Percentiles rank a stretch among this genome's conserved stretches.
Conservation (phyloP, 345 rosid genomes). For the Hevea brasiliensis region DNA sequence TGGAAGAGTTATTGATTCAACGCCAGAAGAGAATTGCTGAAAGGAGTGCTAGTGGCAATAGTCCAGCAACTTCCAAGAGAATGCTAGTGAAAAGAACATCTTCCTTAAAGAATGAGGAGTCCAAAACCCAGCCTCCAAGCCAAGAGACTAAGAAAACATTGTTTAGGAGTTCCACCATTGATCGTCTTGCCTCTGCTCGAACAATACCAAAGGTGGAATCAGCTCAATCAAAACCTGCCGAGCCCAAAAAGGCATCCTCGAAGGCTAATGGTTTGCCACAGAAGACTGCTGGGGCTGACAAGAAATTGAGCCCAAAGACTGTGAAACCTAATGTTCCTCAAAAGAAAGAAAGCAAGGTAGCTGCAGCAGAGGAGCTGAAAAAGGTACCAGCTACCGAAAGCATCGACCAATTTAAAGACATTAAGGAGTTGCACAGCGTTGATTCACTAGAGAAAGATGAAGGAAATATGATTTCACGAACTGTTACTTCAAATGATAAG, state of each 20-base stretch:
- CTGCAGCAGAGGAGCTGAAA: constrained; percentile 19
- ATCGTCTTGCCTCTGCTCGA: constrained; percentile 77
- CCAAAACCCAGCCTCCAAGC: constrained; percentile 33
- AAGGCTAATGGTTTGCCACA: constrained; percentile 43
- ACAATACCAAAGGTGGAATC: constrained; percentile 43
- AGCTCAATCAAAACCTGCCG: constrained; percentile 40
- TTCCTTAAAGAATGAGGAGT: constrained; percentile 40
- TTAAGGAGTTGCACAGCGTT: constrained; percentile 51
- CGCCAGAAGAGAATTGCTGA: constrained; percentile 95
- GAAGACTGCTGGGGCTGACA: constrained; percentile 36
- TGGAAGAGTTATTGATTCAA: constrained; percentile 66
- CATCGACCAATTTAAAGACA: constrained; percentile 58
- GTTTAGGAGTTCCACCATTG: constrained; percentile 78
- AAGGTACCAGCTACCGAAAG: constrained; percentile 27
- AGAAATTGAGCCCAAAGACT: constrained; percentile 37
- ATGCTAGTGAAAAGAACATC: constrained; percentile 35
- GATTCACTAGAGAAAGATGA: constrained; percentile 36
- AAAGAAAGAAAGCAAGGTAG: constrained; percentile 42
- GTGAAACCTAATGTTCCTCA: constrained; percentile 38
- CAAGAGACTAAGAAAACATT: constrained; percentile 52
- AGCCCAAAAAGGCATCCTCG: constrained; percentile 41
- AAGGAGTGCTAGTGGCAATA: constrained; percentile 58
- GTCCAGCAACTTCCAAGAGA: constrained; percentile 44
- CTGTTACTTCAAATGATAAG: constrained; percentile 24
- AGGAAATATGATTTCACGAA: constrained; percentile 23